Base-by-base conservation (phyloP, 1,139 yeast genomes). In the Geotrichum klebahnii region DNA sequence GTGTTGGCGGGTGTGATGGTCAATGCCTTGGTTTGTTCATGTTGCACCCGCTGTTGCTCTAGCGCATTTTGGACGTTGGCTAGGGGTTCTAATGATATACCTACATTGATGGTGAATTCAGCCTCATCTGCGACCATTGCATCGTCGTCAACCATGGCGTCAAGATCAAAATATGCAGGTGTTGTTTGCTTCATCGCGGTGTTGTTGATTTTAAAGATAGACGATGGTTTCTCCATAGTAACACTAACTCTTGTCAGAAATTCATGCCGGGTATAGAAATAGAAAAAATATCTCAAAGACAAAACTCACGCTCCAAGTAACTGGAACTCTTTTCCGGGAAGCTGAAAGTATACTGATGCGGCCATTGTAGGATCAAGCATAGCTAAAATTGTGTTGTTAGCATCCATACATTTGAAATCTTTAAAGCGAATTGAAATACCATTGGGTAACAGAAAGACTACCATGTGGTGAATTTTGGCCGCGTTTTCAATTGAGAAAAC, bases 271-370 rank as follows among this genome's bases (percentile, higher is more conserved):
- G 16, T 17, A 22, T n/a, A 12, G 26, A 6, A 3, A 29, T 34
- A 17, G 20, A 28, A 14, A 40, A 50, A 14, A 5, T 2, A 17
- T 16, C 16, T 17, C n/a, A 9, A 20, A n/a, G 8, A 28, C 3
- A 12, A 35, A 28, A 57, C 67, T 50, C 57, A 64, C 66, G 63
- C 71, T 44, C 98, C 98, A 43, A 92, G 76, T 17, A 92, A 69
- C 58, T 80, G 79, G 68, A 88, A 92, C 33, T 86, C 96, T 47
- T 75, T 73, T 23, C 76, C 76, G 1, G 96, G 95, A 51, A 89
- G 69, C 64, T 92, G 96, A 67, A 89, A 90, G 67, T 85, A 92
- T 2, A 92, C 87, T 43, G 90, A 75, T 0, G 97, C 97, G 0
- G 92, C 81, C 60, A 74, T 83, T 48, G 77, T 78, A 1, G 80